Evolutionary conservation across 176 grass and related monocot genomes (phyloP).

Genomic region (Avena eriantha): DNA sequence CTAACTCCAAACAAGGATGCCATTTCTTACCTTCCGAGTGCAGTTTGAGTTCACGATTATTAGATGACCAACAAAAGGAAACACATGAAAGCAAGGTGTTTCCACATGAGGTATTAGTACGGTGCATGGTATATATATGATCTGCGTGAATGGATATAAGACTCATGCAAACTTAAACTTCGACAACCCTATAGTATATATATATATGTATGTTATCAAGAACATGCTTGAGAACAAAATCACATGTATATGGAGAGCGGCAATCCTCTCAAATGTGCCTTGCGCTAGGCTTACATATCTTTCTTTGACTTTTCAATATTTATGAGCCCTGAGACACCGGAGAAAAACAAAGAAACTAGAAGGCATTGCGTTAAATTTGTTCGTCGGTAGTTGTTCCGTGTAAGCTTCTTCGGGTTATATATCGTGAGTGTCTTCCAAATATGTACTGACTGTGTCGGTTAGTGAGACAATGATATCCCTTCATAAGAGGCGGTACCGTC

Average conservation of each 20-base stretch:
- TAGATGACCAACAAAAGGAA: not conserved
- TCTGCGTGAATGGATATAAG: not conserved
- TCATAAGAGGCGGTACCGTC: not conserved
- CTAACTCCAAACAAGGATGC: not conserved
- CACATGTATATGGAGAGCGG: not conserved
- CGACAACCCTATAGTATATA: not conserved
- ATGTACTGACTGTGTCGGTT: accelerated
- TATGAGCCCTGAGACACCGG: not conserved
- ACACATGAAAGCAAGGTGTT: not conserved
- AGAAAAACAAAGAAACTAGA: not conserved
- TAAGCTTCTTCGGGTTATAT: not conserved
- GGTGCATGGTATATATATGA: not conserved
- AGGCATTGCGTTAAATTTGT: not conserved
- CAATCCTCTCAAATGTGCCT: not conserved
- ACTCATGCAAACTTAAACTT: not conserved
- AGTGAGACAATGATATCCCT: not conserved
- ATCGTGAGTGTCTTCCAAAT: not conserved
- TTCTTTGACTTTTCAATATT: not conserved
- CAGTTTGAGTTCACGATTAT: not conserved
- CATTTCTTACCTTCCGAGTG: not conserved
- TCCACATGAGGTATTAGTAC: not conserved
- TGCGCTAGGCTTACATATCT: not conserved
- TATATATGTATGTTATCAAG: not conserved
- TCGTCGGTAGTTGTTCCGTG: not conserved
- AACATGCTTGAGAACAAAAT: not conserved